phyloP scores from a whole-genome alignment of 106 monocot species.

The Dioscorea dumetorum region DNA sequence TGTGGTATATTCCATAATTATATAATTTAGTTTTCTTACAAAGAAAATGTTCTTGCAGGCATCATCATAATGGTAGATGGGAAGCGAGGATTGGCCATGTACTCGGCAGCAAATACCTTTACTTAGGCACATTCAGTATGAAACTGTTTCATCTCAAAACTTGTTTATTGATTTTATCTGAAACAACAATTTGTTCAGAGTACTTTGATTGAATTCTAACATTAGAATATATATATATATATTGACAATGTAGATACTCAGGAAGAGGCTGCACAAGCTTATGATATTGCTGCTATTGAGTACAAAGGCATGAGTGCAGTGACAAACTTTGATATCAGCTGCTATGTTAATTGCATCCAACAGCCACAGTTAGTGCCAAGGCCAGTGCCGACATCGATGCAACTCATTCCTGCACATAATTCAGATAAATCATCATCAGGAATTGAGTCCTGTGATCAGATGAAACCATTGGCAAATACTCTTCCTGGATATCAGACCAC shows the following conservation, averaged over 20 bases:
- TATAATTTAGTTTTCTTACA: no score
- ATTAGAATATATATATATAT: no score
- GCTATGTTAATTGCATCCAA: conserved; percentile 27
- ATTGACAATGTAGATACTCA: conserved; percentile 48
- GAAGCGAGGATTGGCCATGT: conserved; percentile 71
- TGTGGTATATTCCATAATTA: no score
- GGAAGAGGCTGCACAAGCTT: conserved; percentile 90
- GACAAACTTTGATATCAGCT: conserved; percentile 82
- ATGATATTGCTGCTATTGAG: conserved; percentile 81
- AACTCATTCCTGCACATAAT: neutral
- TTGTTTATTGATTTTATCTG: no score
- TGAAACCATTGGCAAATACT: neutral
- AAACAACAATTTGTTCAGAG: no score
- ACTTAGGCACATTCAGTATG: conserved; percentile 65
- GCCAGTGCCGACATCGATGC: neutral
- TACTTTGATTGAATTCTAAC: no score
- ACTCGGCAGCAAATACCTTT: conserved; percentile 64
- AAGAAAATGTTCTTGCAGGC: conserved; percentile 19
- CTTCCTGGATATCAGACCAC: neutral
- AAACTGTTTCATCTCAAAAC: neutral
- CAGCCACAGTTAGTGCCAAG: conserved; percentile 5
- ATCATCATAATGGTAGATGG: conserved; percentile 74
- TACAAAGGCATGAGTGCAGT: conserved; percentile 72
- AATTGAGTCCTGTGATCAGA: neutral
- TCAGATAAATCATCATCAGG: neutral